Percentiles rank a stretch among this genome's conserved stretches.
Conservation (phyloP, 192 early-diverging fungal genomes). For the Oehlia diaphana region DNA sequence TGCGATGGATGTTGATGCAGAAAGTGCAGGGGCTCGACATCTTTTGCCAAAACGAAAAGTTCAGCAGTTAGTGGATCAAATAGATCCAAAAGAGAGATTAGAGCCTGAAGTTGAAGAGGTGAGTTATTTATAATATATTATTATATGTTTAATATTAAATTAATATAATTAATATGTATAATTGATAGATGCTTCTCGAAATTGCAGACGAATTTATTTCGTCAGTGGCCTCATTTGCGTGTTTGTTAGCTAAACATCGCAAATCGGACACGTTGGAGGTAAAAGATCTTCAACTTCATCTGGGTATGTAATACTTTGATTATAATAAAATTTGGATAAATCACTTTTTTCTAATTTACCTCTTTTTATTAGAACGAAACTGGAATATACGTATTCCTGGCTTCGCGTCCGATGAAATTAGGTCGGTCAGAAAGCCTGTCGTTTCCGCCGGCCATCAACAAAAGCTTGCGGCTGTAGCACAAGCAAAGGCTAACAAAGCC, state of each 20-base stretch:
- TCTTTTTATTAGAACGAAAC: constrained; percentile 62
- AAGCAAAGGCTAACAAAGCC: constrained; percentile 3
- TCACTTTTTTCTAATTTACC: background rate
- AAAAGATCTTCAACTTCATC: constrained; percentile 84
- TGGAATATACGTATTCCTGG: constrained; percentile 91
- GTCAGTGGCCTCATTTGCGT: constrained; percentile 78
- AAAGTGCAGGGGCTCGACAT: background rate
- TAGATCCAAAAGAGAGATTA: constrained; percentile 75
- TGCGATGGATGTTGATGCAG: background rate
- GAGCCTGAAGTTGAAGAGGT: constrained; percentile 86
- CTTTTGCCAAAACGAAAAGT: constrained; percentile 68
- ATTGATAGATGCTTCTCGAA: constrained; percentile 70
- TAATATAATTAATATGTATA: too few species aligned
- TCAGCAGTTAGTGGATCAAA: constrained; percentile 81
- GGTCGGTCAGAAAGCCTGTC: constrained; percentile 68
- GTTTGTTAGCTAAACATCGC: constrained; percentile 82
- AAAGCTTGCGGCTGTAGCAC: constrained; percentile 60
- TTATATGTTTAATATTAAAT: background rate
- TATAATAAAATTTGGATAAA: background rate
- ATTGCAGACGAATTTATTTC: constrained; percentile 89
- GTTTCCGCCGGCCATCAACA: constrained; percentile 65
- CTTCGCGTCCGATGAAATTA: constrained; percentile 79
- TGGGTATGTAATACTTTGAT: constrained; percentile 54
- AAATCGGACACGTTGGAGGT: constrained; percentile 75
- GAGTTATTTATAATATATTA: constrained; percentile 24